These are phyloP conservation scores for Solanum medicagineum DNA, from an alignment of 257 asterid genomes.

Conservation along the genomic window DNA sequence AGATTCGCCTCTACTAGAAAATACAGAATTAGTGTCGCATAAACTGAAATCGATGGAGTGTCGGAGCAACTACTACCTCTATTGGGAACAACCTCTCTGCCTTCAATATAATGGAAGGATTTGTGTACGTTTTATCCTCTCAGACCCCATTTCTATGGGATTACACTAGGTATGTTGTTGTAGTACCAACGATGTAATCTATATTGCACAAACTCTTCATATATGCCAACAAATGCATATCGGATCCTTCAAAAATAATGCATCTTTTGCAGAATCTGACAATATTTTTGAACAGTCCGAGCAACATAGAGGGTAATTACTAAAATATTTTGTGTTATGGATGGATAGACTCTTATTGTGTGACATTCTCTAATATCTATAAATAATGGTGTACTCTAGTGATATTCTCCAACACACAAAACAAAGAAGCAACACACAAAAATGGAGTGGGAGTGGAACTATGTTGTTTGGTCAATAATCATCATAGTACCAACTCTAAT, in stretches of 20 bases:
- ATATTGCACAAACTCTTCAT: not conserved
- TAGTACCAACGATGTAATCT: rapidly evolving
- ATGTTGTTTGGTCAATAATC: slow-evolving; percentile 4
- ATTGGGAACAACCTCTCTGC: too few species aligned
- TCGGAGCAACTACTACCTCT: not conserved
- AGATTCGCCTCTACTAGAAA: too few species aligned
- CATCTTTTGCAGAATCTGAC: not conserved
- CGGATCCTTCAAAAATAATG: not conserved
- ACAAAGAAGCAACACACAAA: not conserved
- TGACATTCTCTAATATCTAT: not conserved
- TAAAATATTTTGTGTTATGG: not conserved
- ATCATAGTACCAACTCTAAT: slow-evolving; percentile 5
- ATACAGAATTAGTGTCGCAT: too few species aligned
- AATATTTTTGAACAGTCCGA: not conserved
- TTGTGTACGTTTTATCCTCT: too few species aligned
- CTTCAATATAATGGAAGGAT: too few species aligned
- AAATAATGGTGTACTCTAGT: not conserved
- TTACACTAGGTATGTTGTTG: too few species aligned
- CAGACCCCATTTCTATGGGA: too few species aligned
- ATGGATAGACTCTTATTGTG: too few species aligned
- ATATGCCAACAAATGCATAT: not conserved
- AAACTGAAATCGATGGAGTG: too few species aligned
- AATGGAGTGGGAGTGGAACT: slow-evolving; percentile 14
- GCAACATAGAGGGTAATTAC: not conserved
- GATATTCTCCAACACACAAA: not conserved